Conservation (phyloP, 768 basidiomycete genomes). For the Tephrocybe rancida region DNA sequence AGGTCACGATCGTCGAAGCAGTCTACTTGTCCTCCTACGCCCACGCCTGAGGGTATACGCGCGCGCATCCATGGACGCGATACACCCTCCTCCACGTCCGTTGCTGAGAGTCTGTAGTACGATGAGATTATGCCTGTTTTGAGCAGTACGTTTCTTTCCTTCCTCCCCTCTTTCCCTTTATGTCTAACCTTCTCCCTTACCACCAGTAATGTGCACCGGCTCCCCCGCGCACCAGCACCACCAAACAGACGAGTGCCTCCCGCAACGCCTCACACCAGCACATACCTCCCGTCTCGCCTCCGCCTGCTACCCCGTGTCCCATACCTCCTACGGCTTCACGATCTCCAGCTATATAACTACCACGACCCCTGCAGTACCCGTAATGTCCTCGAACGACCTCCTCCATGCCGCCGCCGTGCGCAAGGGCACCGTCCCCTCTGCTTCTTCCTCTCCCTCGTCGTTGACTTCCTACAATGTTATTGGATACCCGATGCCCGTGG, state of each 20-base stretch:
- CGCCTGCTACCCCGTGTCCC: slow-evolving; percentile 40
- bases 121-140: not conserved
- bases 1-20: slow-evolving; percentile 60
- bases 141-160: not conserved
- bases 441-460: not conserved
- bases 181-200: not conserved
- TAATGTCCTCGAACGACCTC: slow-evolving; percentile 72
- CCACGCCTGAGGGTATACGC: slow-evolving; percentile 64
- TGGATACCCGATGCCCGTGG: slow-evolving; percentile 26
- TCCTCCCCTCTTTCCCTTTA: not conserved
- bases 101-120: no score
- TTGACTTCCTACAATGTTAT: slow-evolving; percentile 10
- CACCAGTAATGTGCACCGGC: slow-evolving; percentile 74
- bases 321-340: slow-evolving; percentile 9
- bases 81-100: no score
- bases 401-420: slow-evolving; percentile 70
- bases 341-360: slow-evolving; percentile 16
- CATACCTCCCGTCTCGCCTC: slow-evolving; percentile 1
- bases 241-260: slow-evolving; percentile 16
- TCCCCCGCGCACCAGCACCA: slow-evolving; percentile 1
- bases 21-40: slow-evolving; percentile 39
- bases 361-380: slow-evolving; percentile 27
- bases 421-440: slow-evolving; percentile 11
- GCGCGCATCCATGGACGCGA: slow-evolving; percentile 47
- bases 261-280: slow-evolving; percentile 32